phyloP scores from a whole-genome alignment of 352 stramenopile genomes.

The Saprolegnia diclina region DNA sequence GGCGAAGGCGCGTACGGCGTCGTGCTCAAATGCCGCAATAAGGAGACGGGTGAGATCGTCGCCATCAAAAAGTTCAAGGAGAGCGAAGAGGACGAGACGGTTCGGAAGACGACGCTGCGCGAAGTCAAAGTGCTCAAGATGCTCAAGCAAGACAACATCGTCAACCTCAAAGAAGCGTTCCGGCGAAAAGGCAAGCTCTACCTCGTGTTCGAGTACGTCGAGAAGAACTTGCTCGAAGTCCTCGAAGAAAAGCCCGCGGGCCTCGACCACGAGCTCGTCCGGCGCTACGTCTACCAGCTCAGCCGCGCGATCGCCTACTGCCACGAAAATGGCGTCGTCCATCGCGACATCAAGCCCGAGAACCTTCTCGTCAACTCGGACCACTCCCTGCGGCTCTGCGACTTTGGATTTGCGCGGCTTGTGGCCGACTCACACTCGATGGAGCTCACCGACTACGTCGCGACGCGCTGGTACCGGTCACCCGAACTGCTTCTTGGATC shows the following conservation, averaged over 20 bases:
- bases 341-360: conserved; percentile 77
- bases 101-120: conserved; percentile 90
- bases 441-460: conserved; percentile 72
- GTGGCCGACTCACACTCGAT: conserved; percentile 29
- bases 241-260: conserved; percentile 83
- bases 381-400: conserved; percentile 64
- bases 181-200: conserved; percentile 61
- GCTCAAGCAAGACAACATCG: conserved; percentile 58
- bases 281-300: conserved; percentile 61
- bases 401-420: conserved; percentile 71
- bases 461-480: conserved; percentile 62
- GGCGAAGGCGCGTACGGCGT: conserved; percentile 92
- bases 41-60: conserved; percentile 54
- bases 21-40: conserved; percentile 89
- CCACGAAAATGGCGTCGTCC: conserved; percentile 60
- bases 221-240: conserved; percentile 66
- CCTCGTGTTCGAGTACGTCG: conserved; percentile 70
- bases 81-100: conserved; percentile 86
- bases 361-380: conserved; percentile 62
- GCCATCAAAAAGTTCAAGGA: conserved; percentile 88
- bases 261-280: conserved; percentile 48
- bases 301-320: conserved; percentile 59
- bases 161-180: conserved; percentile 58
- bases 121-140: conserved; percentile 54
- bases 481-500: conserved; percentile 57